phyloP scores from a whole-genome alignment of 2,329 filamentous ascomycete genomes.

The Venturia oleaginea region DNA sequence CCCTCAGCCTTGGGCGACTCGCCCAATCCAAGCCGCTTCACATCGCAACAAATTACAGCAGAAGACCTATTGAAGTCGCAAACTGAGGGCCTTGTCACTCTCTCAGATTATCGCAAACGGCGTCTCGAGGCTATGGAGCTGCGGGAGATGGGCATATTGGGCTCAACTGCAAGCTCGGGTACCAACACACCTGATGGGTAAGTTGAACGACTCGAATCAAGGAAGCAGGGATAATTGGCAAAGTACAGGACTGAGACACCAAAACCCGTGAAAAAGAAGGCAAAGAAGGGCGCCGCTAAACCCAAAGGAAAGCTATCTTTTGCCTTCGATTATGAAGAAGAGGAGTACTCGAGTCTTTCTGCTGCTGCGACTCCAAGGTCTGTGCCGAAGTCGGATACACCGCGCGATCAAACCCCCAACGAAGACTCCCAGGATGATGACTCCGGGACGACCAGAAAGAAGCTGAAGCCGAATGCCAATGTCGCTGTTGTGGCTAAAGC shows the following conservation, averaged over 20 bases:
- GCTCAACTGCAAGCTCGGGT: conserved; percentile 36
- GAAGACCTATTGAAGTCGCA: conserved; percentile 75
- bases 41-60: conserved; percentile 64
- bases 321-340: conserved; percentile 58
- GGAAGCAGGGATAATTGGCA: conserved; percentile 39
- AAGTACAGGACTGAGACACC: conserved; percentile 48
- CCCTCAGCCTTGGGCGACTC: conserved; percentile 30
- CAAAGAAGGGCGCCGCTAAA: conserved; percentile 30
- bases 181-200: conserved; percentile 53
- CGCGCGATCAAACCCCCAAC: conserved; percentile 27
- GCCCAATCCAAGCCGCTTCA: conserved; percentile 53
- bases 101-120: conserved; percentile 92
- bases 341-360: conserved; percentile 34
- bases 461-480: conserved; percentile 52
- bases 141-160: conserved; percentile 54
- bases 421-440: conserved; percentile 24
- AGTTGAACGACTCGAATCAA: conserved; percentile 23
- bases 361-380: conserved; percentile 30
- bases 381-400: conserved; percentile 28
- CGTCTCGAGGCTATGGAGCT: conserved; percentile 89
- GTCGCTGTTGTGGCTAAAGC: conserved; percentile 61
- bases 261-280: conserved; percentile 50
- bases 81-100: conserved; percentile 82
- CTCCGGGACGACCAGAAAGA: conserved; percentile 38
- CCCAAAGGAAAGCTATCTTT: conserved; percentile 59